These are phyloP conservation scores for Diplotaxis tenuifolia DNA, from an alignment of 345 rosid species.

Conservation along the genomic window DNA sequence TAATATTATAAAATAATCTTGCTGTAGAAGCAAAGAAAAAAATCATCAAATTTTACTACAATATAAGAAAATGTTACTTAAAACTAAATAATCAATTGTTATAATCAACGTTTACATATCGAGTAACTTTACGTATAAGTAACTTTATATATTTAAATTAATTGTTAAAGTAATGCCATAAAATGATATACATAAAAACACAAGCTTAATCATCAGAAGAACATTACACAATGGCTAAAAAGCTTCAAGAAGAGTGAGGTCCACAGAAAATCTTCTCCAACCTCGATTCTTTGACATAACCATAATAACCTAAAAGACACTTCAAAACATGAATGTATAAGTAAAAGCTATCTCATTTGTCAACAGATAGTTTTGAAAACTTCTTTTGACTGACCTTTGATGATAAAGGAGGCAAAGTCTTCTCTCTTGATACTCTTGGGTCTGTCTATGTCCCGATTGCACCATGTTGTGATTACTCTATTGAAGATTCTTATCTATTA, in stretches of 20 bases:
- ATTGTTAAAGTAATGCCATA: too few relatives aligned
- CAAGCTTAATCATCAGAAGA: too few relatives aligned
- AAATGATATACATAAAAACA: too few relatives aligned
- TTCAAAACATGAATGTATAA: neutral
- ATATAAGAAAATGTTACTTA: too few relatives aligned
- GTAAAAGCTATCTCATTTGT: neutral
- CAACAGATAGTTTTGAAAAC: neutral
- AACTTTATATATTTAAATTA: too few relatives aligned
- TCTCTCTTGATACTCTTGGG: constrained; percentile 21
- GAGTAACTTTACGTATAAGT: too few relatives aligned
- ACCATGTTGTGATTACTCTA: too few relatives aligned
- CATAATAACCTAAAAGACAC: constrained; percentile 45
- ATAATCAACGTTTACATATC: too few relatives aligned
- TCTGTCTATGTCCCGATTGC: neutral
- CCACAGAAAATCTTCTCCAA: constrained; percentile 46
- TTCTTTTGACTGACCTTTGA: constrained; percentile 45
- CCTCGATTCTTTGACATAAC: constrained; percentile 44
- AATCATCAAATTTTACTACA: too few relatives aligned
- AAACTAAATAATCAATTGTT: too few relatives aligned
- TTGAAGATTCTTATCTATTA: constrained; percentile 4
- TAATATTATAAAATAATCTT: too few relatives aligned
- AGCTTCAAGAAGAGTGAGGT: constrained; percentile 25
- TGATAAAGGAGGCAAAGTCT: constrained; percentile 50
- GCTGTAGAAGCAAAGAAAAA: too few relatives aligned
- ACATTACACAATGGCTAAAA: neutral